Evolutionary conservation across 148 eudicot species (phyloP).

Genomic region (Rhododendron molle): DNA sequence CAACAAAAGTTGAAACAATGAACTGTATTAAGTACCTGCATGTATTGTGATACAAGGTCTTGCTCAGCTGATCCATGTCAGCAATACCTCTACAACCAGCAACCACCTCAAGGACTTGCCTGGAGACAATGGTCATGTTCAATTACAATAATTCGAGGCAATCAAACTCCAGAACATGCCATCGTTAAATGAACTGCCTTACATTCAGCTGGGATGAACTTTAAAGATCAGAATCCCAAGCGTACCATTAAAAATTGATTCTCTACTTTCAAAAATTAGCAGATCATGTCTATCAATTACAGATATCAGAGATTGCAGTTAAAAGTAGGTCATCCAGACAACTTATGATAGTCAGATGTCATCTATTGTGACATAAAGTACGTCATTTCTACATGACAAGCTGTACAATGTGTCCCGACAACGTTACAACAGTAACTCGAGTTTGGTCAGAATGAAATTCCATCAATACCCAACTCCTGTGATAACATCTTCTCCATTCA

Average conservation of each 20-base stretch:
- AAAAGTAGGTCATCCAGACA: not conserved
- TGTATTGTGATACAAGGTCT: constrained; percentile 79
- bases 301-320: not conserved
- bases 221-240: not conserved
- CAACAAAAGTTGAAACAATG: not conserved
- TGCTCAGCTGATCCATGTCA: constrained; percentile 65
- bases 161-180: not conserved
- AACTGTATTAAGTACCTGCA: constrained; percentile 59
- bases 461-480: not conserved
- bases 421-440: not conserved
- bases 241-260: not conserved
- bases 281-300: not conserved
- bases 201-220: not conserved
- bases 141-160: not conserved
- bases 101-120: constrained; percentile 99
- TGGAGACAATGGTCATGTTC: constrained; percentile 18
- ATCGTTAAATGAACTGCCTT: not conserved
- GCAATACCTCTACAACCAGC: constrained; percentile 80
- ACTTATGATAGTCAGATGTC: not conserved
- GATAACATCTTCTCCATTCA: not conserved
- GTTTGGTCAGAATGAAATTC: not conserved
- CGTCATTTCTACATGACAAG: not conserved
- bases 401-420: not conserved
- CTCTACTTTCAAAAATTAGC: not conserved
- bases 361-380: not conserved